These are phyloP conservation scores for Silybum marianum DNA, from an alignment of 129 eudicot species.

Conservation along the genomic window DNA sequence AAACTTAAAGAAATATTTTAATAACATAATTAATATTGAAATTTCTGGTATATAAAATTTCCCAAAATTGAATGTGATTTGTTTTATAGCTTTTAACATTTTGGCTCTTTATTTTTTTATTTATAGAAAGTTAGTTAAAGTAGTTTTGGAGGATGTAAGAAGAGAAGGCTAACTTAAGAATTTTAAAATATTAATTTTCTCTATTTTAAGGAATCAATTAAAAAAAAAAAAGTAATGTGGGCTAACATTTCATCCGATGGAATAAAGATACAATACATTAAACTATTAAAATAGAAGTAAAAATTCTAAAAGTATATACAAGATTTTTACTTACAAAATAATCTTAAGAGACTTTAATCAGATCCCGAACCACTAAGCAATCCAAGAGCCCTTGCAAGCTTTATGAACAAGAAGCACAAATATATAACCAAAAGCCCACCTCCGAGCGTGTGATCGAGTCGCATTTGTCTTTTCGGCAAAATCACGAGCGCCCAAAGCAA, in stretches of 20 bases:
- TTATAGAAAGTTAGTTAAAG: too few species aligned
- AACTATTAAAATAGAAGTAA: background rate
- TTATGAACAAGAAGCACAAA: slow-evolving; percentile 54
- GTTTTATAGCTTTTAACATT: too few species aligned
- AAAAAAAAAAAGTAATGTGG: too few species aligned
- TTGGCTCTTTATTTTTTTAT: too few species aligned
- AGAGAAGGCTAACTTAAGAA: too few species aligned
- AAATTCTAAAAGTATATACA: background rate
- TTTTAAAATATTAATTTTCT: too few species aligned
- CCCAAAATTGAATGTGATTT: too few species aligned
- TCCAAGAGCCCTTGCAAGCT: slow-evolving; percentile 53
- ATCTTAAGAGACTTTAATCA: background rate
- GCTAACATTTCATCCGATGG: background rate
- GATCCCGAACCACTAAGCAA: slow-evolving; percentile 20
- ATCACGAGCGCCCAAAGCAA: slow-evolving; percentile 81
- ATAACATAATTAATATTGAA: too few species aligned
- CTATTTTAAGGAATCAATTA: too few species aligned
- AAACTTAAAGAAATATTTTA: too few species aligned
- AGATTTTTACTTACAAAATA: slow-evolving; percentile 13
- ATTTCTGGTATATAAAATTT: too few species aligned
- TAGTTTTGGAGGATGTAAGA: too few species aligned
- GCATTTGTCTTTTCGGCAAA: slow-evolving; percentile 61
- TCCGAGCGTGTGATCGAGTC: slow-evolving; percentile 53
- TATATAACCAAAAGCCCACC: slow-evolving; percentile 67
- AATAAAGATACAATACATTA: background rate